phyloP scores from a whole-genome alignment of 1,284 basidiomycete species.

The Pseudozyma pruni region DNA sequence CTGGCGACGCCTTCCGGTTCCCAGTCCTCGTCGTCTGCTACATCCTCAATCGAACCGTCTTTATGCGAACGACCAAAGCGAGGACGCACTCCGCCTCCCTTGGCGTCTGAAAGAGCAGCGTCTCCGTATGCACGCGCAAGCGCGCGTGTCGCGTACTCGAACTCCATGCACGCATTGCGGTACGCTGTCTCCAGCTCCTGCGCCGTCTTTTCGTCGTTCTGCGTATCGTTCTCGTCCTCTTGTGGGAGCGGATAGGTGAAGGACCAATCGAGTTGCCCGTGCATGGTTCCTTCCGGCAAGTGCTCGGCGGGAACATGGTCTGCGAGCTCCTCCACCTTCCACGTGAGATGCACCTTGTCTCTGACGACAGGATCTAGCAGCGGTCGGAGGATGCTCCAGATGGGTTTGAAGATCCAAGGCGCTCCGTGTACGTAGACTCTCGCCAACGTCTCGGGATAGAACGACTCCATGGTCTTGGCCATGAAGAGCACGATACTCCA shows the following conservation, averaged over 20 bases:
- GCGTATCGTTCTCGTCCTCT: conserved; percentile 54
- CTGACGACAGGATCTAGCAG: conserved; percentile 62
- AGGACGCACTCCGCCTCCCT: conserved; percentile 18
- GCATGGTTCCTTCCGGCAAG: conserved; percentile 50
- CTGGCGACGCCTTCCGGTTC: conserved; percentile 39
- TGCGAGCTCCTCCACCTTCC: conserved; percentile 51
- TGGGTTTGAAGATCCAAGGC: conserved; percentile 65
- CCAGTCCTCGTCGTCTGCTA: conserved; percentile 45
- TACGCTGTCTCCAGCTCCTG: conserved; percentile 36
- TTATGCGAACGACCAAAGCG: conserved; percentile 20
- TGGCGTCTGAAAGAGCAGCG: conserved; percentile 32
- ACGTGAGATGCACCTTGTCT: conserved; percentile 61
- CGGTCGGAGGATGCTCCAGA: conserved; percentile 62
- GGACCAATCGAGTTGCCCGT: conserved; percentile 53
- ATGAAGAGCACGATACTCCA: conserved; percentile 62
- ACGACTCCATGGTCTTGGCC: conserved; percentile 64
- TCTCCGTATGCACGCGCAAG: conserved; percentile 42
- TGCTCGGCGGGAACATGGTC: conserved; percentile 54
- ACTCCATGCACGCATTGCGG: conserved; percentile 43
- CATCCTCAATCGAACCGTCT: conserved; percentile 8
- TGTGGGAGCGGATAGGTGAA: conserved; percentile 52
- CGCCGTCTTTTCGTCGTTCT: conserved; percentile 31
- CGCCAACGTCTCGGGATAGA: conserved; percentile 61
- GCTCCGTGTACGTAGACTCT: conserved; percentile 61
- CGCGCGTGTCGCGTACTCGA: conserved; percentile 54